Evolutionary conservation across 1,284 basidiomycete species (phyloP), one percentile per base, ranked within the genome.

Genomic region (Leccinum subatratum): DNA sequence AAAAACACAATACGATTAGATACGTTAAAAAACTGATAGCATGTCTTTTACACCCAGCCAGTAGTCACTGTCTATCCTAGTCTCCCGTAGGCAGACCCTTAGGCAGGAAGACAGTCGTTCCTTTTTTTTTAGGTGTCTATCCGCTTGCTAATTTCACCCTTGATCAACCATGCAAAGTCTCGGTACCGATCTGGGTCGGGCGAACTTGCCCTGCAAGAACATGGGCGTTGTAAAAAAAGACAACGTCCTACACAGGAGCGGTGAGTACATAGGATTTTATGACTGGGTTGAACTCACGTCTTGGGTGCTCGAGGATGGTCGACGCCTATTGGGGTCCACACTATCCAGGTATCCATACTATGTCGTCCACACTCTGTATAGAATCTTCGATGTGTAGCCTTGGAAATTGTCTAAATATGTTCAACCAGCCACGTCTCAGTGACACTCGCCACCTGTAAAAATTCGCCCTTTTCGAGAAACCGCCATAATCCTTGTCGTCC

Each of bases 111-210:
- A n/a, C n/a, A n/a, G n/a, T n/a, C n/a, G n/a, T n/a, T n/a, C n/a
- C n/a, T n/a, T n/a, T n/a, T n/a, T n/a, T n/a, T n/a, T n/a, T n/a
- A n/a, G n/a, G n/a, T 74, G 62, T 86, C 82, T 34, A 93, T 86
- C 58, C 82, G 83, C 54, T 84, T 78, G 75, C 88, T 79, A 63
- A 95, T 88, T 81, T 96, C 94, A 76, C 94, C 86, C 78, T 94
- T 93, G 65, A 93, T 95, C 68, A 95, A 81, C 94, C 94, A 96
- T 22, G 91, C 93, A 79, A 93, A 95, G 72, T 93, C 92, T 62
- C 81, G 80, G 66, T 91, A 80, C 64, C 78, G 77, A 70, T 83
- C 79, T 42, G 80, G 77, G 64, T 85, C 77, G 20, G 87, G 39
- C 78, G 80, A 28, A 85, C 86, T 76, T 93, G 92, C 14, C 92